Conservation (phyloP, 1,284 basidiomycete species). For the Ustilago bromivora region DNA sequence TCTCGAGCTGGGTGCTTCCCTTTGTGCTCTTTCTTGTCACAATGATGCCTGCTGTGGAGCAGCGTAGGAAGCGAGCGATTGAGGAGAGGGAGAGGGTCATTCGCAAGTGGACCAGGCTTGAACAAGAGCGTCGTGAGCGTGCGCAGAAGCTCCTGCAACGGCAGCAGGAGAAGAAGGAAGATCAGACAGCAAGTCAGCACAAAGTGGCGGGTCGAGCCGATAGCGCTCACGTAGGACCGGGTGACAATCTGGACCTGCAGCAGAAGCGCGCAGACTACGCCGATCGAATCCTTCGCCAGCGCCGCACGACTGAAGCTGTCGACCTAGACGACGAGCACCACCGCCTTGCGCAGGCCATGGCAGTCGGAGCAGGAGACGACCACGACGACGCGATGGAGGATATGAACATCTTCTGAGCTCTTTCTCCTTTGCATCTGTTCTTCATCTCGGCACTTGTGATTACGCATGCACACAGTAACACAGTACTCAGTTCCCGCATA, state of each 20-base stretch:
- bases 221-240: background rate
- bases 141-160: slow-evolving; percentile 6
- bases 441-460: background rate
- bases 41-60: slow-evolving; percentile 55
- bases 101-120: slow-evolving; percentile 33
- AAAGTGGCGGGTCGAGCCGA: background rate
- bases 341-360: background rate
- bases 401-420: slow-evolving; percentile 29
- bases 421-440: background rate
- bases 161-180: background rate
- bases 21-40: slow-evolving; percentile 47
- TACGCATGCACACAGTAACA: background rate
- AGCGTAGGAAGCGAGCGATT: slow-evolving; percentile 46
- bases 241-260: slow-evolving; percentile 10
- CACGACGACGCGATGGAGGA: slow-evolving; percentile 9
- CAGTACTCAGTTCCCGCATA: background rate
- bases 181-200: background rate
- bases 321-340: slow-evolving; percentile 27
- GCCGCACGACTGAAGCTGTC: slow-evolving; percentile 21
- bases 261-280: slow-evolving; percentile 30
- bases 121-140: slow-evolving; percentile 25
- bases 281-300: slow-evolving; percentile 28
- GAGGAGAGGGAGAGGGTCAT: slow-evolving; percentile 50
- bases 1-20: slow-evolving; percentile 32
- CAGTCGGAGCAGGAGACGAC: background rate